Conservation (phyloP, 805 yeast species). For the Nakazawaea siamensis region DNA sequence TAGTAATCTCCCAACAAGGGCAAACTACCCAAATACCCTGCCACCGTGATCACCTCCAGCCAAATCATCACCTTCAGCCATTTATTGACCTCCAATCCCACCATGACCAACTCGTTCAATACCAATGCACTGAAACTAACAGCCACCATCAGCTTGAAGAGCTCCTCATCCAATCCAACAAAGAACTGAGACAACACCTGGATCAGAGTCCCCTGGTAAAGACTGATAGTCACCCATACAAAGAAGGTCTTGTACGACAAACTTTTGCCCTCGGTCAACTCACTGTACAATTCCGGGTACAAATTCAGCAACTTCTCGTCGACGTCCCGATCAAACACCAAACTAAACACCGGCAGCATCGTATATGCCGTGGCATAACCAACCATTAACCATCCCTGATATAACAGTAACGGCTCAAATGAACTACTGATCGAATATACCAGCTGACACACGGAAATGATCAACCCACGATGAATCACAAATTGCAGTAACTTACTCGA, state of each 20-base stretch:
- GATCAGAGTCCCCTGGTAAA: slow-evolving; percentile 85
- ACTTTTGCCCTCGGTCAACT: slow-evolving; percentile 80
- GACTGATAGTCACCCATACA: slow-evolving; percentile 81
- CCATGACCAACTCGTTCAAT: slow-evolving; percentile 87
- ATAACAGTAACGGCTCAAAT: slow-evolving; percentile 90
- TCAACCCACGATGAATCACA: slow-evolving; percentile 91
- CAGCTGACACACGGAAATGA: slow-evolving; percentile 92
- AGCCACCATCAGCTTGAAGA: slow-evolving; percentile 74
- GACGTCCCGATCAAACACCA: slow-evolving; percentile 87
- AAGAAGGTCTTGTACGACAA: slow-evolving; percentile 82
- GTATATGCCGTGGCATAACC: slow-evolving; percentile 97
- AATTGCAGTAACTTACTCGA: slow-evolving; percentile 94
- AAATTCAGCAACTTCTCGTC: slow-evolving; percentile 80
- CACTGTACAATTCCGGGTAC: slow-evolving; percentile 93
- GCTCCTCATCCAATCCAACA: slow-evolving; percentile 20
- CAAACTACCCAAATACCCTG: slow-evolving; percentile 60
- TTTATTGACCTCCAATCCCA: slow-evolving; percentile 83
- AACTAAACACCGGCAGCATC: slow-evolving; percentile 95
- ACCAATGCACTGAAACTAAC: slow-evolving; percentile 74
- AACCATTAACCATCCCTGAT: slow-evolving; percentile 96
- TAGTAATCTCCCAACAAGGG: slow-evolving; percentile 89
- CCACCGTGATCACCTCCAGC: slow-evolving; percentile 63
- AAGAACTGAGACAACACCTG: slow-evolving; percentile 77
- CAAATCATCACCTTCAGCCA: slow-evolving; percentile 79
- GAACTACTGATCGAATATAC: slow-evolving; percentile 79